Base-by-base conservation (phyloP, 2,329 filamentous ascomycete genomes). In the Calonectria pseudoreteaudii region DNA sequence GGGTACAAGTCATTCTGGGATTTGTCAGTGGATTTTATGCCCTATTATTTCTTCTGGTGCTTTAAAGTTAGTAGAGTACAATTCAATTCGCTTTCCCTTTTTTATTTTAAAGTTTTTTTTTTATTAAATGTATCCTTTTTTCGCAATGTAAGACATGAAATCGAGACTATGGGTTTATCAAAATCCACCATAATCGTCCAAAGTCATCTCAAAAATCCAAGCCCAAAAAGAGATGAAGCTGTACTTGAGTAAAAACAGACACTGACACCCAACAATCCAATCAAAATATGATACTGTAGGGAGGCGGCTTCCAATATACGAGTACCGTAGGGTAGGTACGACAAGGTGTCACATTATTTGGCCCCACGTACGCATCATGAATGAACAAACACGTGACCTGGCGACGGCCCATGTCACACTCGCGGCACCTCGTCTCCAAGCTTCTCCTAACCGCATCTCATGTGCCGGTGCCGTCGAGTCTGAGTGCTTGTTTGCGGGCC, bases 321-420 rank as follows among this genome's bases (percentile, higher is more conserved):
- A 8, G 20, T n/a, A 60, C 34, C 10, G n/a, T 60, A 60, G 56
- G 56, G 56, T 62, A 62, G 16, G 52, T n/a, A 3, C 18, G 11
- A 56, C 16, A n/a, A 2, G 14, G 13, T 16, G 26, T 23, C 14
- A 14, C 56, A 14, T 18, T 58, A 58, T 58, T 58, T 34, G 23
- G 60, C 30, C 38, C 60, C 41, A 65, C 60, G 60, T 65, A 65
- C 60, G 60, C 49, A 31, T 47, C 28, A 65, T 44, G 60, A 49
- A 49, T 10, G 23, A 11, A 2, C 4, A 18, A 9, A n/a, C 79
- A 80, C 79, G 79, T 80, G 79, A 80, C 66, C 52, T 75, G 79
- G 79, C 78, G 79, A 80, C 80, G 65, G 47, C 49, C 66, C 52
- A 76, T 58, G 74, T 77, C 77, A 78, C 74, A 73, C 75, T 74